These are phyloP conservation scores for Brassica incana DNA, from an alignment of 345 rosid genomes.

Conservation along the genomic window DNA sequence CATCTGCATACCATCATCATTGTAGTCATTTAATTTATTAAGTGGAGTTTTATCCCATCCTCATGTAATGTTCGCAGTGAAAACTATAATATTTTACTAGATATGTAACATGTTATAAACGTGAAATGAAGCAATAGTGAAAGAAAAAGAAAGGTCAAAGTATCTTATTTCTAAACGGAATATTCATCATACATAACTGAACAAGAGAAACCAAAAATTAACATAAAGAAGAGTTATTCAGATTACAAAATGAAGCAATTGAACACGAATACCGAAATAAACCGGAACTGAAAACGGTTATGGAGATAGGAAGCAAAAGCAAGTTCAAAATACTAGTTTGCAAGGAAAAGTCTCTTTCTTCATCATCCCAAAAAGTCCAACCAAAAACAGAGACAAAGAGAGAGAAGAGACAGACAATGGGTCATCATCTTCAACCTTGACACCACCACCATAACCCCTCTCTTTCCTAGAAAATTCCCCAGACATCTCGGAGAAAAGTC, in stretches of 20 bases:
- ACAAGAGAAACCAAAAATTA: not conserved
- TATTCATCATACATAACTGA: not conserved
- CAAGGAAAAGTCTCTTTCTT: constrained; percentile 21
- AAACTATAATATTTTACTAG: not conserved
- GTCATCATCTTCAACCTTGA: constrained; percentile 40
- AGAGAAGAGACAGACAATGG: not conserved
- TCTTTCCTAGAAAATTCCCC: not conserved
- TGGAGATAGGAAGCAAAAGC: not conserved
- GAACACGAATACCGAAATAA: not conserved
- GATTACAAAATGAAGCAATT: not conserved
- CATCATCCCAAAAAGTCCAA: constrained; percentile 35
- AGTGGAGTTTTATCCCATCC: not conserved
- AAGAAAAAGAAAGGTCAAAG: not conserved
- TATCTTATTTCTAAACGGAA: not conserved
- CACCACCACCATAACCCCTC: constrained; percentile 4
- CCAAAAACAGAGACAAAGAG: not conserved
- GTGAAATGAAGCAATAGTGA: not conserved
- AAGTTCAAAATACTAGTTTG: constrained; percentile 1
- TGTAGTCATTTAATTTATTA: not conserved
- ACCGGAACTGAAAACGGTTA: constrained; percentile 3
- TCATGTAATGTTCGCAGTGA: not conserved
- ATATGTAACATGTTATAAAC: not conserved
- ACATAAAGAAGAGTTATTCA: not conserved
- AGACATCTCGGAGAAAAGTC: not conserved
- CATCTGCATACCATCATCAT: not conserved